A percentile compares a stretch with the other conserved stretches of the same genome.
Conservation (phyloP, 2,329 filamentous ascomycete species). For the Penicillium paneum region DNA sequence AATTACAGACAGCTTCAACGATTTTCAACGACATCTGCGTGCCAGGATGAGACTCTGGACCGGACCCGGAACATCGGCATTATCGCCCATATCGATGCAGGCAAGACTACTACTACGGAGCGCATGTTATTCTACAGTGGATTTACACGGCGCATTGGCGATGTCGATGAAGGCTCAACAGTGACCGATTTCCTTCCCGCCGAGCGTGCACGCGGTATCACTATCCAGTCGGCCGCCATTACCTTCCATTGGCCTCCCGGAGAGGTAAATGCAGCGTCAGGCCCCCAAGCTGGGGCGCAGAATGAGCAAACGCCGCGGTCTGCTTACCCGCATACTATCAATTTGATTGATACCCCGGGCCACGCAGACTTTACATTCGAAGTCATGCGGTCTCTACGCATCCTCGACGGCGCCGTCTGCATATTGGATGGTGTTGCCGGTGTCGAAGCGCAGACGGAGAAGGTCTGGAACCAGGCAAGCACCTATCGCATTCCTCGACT, state of each 20-base stretch:
- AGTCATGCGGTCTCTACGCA: conserved; percentile 82
- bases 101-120: conserved; percentile 98
- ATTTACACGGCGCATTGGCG: conserved; percentile 80
- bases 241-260: conserved; percentile 85
- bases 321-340: conserved; percentile 65
- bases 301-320: conserved; percentile 49
- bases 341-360: conserved; percentile 92
- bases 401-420: conserved; percentile 87
- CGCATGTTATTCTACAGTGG: conserved; percentile 98
- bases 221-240: conserved; percentile 94
- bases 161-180: conserved; percentile 94
- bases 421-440: conserved; percentile 89
- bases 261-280: conserved; percentile 15
- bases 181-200: conserved; percentile 95
- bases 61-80: conserved; percentile 93
- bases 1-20: conserved; percentile 11
- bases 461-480: conserved; percentile 89
- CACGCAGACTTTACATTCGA: conserved; percentile 98
- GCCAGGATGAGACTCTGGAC: conserved; percentile 43
- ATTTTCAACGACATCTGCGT: conserved; percentile 30
- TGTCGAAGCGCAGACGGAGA: conserved; percentile 94
- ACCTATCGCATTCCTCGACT: conserved; percentile 80
- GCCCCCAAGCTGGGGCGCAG: conserved; percentile 30
- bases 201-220: conserved; percentile 88
- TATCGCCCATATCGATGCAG: conserved; percentile 97